Conservation (phyloP, 208 protist genomes). For the Crithidia expoeki region DNA sequence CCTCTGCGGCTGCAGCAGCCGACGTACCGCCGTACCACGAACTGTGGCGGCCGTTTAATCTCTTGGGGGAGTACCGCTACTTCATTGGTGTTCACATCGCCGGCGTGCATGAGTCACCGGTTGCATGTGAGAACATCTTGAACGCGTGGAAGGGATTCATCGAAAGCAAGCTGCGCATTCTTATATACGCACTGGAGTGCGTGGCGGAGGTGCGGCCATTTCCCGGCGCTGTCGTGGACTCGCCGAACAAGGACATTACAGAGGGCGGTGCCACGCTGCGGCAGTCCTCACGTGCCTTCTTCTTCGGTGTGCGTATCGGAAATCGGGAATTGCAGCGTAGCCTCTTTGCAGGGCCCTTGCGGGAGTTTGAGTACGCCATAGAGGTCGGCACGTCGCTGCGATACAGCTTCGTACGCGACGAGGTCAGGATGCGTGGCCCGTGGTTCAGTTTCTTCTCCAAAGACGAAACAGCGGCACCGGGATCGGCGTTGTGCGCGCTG, state of each 20-base stretch:
- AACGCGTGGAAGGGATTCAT: conserved; percentile 74
- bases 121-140: conserved; percentile 38
- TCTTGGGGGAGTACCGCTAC: conserved; percentile 47
- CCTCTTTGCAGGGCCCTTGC: conserved; percentile 17
- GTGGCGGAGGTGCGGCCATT: conserved; percentile 67
- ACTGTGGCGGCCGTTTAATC: conserved; percentile 55
- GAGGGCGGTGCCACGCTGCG: conserved; percentile 10
- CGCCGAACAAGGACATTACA: neutral
- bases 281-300: conserved; percentile 23
- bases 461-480: conserved; percentile 4
- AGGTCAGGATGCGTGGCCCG: conserved; percentile 44
- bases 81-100: conserved; percentile 68
- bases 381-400: conserved; percentile 27
- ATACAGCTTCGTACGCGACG: conserved; percentile 45
- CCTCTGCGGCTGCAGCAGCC: neutral
- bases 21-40: conserved; percentile 8
- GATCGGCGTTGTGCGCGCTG: conserved; percentile 20
- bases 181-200: conserved; percentile 81
- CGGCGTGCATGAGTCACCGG: conserved; percentile 18
- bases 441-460: conserved; percentile 36
- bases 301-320: conserved; percentile 26
- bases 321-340: conserved; percentile 10
- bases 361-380: conserved; percentile 29
- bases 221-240: conserved; percentile 24
- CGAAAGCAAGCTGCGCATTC: conserved; percentile 73